Base-by-base conservation (phyloP, 805 yeast species). In the Barnettozyma siamensis region DNA sequence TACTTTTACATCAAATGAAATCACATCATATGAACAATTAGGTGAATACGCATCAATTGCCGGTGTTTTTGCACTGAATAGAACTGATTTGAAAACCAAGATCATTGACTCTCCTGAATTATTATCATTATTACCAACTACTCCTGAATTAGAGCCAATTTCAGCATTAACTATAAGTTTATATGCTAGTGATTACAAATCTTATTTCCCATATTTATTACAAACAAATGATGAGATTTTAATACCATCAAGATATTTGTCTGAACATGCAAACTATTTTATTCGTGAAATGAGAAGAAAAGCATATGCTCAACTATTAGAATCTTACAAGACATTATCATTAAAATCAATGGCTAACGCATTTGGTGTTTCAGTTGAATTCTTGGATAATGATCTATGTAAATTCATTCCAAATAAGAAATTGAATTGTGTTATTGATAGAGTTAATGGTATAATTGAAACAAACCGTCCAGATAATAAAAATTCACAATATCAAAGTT, bases 391-490 rank as follows among this genome's bases (percentile, higher is more conserved):
- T 40, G 99, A 93, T 62, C 70, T 93, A 52, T 78, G 95, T 55
- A 84, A 81, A 59, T 88, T 91, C 60, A 88, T 93, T 54, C 96
- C 97, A 30, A 89, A 82, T 64, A 88, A 89, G 60, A 88, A 88
- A 65, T 74, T 93, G 60, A 91, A 89, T 66, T 93, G 99, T 67
- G 89, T 93, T 38, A 88, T 93, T 58, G 99, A 93, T 62, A 78
- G 87, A 58, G 98, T 93, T 38, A 87, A 88, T 62, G 98, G 95
- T 12, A 87, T 93, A 46, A 86, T 93, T 49, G 94, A 87, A 62
- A 93, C 99, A 15, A 93, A 88, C 64, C 76, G 98, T 52, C 96
- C 97, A 2, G 99, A 93, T 62, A 88, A 84, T 67, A 93, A 93
- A 66, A 91, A 93, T 60, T 84, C 87, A 42, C 98, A 91, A 66